Conservation (phyloP, 768 basidiomycete genomes). For the Lactarius pseudohatsudake region DNA sequence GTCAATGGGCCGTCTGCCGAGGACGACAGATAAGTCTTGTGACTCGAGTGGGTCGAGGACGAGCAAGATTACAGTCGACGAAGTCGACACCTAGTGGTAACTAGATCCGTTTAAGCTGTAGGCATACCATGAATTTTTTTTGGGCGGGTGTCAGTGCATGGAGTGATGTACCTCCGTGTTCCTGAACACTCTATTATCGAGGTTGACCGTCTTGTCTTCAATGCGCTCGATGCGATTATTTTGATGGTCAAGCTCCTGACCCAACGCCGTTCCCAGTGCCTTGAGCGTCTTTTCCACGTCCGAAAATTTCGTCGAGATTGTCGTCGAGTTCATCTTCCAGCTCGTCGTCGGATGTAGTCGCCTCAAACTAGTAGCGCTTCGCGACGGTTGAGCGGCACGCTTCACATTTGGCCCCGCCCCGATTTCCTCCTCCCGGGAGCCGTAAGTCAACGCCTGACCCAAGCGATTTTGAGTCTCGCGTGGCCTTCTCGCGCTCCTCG, state of each 20-base stretch:
- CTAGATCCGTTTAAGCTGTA: slow-evolving; percentile 36
- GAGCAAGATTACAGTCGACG: too few species aligned
- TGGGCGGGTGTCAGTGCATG: neutral
- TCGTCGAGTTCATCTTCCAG: slow-evolving; percentile 91
- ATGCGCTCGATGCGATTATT: slow-evolving; percentile 77
- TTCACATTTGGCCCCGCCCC: slow-evolving; percentile 41
- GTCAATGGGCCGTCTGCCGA: too few species aligned
- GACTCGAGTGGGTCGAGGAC: too few species aligned
- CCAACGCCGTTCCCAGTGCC: slow-evolving; percentile 76
- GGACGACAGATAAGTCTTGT: too few species aligned
- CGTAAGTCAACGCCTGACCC: slow-evolving; percentile 69
- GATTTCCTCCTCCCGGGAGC: slow-evolving; percentile 47
- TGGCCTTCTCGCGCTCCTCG: slow-evolving; percentile 73
- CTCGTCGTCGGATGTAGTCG: slow-evolving; percentile 87
- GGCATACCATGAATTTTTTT: slow-evolving; percentile 10
- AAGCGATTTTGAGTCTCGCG: slow-evolving; percentile 85
- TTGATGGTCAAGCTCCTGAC: slow-evolving; percentile 85
- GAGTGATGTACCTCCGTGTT: slow-evolving; percentile 69
- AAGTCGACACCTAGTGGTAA: too few species aligned
- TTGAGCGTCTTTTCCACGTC: slow-evolving; percentile 76
- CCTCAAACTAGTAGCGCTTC: slow-evolving; percentile 90
- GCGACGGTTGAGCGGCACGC: slow-evolving; percentile 51
- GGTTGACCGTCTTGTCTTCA: slow-evolving; percentile 68
- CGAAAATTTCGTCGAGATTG: slow-evolving; percentile 62
- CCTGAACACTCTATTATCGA: slow-evolving; percentile 74